Percentiles rank a stretch among this genome's conserved stretches.
phyloP scores from a whole-genome alignment of 106 monocot species.

The Amphibolis antarctica region DNA sequence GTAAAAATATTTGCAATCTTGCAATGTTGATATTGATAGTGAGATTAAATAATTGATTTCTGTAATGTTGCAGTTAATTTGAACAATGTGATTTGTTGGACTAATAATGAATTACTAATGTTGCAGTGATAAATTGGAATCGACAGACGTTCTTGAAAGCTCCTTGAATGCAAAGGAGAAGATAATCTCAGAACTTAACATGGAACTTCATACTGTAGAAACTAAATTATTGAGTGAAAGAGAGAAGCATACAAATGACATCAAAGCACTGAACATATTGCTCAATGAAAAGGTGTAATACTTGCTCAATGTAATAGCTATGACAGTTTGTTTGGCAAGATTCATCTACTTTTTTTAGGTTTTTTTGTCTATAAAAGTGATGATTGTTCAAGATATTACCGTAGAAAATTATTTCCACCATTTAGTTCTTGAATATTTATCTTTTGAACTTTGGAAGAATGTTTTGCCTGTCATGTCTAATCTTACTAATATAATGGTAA shows the following conservation, averaged over 20 bases:
- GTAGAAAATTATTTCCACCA: too few species aligned
- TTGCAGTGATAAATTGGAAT: slow-evolving; percentile 62
- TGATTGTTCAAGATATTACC: too few species aligned
- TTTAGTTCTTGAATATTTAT: neutral
- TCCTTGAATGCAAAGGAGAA: slow-evolving; percentile 94
- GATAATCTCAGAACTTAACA: slow-evolving; percentile 83
- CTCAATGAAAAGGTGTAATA: slow-evolving; percentile 68
- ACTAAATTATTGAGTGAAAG: slow-evolving; percentile 58
- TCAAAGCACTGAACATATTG: slow-evolving; percentile 66
- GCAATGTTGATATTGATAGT: neutral
- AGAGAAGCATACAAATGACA: slow-evolving; percentile 71
- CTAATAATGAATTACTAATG: neutral
- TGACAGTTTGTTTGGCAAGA: too few species aligned
- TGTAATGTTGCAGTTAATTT: neutral
- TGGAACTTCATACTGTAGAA: slow-evolving; percentile 85
- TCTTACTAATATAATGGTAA: too few species aligned
- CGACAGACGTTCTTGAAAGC: slow-evolving; percentile 62
- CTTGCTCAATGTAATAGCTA: neutral
- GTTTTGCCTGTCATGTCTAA: too few species aligned
- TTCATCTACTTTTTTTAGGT: neutral
- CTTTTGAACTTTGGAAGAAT: too few species aligned
- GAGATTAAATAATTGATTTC: neutral
- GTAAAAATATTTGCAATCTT: too few species aligned
- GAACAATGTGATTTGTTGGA: neutral
- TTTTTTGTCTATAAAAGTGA: neutral